Percentiles rank a stretch among this genome's conserved stretches.
These are phyloP conservation scores for Candida boidinii DNA, from an alignment of 805 yeast genomes.

Conservation along the genomic window DNA sequence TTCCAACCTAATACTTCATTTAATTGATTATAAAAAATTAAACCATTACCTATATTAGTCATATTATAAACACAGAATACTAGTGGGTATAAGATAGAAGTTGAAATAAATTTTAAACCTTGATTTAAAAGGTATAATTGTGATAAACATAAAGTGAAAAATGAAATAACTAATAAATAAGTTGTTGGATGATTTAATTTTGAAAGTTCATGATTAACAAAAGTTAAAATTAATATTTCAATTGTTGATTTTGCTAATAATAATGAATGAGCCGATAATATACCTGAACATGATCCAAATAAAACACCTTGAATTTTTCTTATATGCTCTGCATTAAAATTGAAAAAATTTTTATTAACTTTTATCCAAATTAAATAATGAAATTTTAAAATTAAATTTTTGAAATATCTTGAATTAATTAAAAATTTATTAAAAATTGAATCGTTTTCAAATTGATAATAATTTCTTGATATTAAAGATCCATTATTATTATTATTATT, in stretches of 20 bases:
- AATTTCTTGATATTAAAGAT: not conserved
- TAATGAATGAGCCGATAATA: conserved; percentile 77
- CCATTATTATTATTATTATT: not conserved
- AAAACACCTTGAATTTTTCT: conserved; percentile 44
- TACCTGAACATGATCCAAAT: conserved; percentile 66
- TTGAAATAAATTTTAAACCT: conserved; percentile 62
- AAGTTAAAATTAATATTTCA: conserved; percentile 49
- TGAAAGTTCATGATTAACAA: conserved; percentile 21
- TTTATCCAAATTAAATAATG: not conserved
- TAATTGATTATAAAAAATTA: conserved; percentile 50
- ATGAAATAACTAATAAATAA: conserved; percentile 43
- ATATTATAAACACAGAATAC: conserved; percentile 80
- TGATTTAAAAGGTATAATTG: conserved; percentile 69
- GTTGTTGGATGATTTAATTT: conserved; percentile 30
- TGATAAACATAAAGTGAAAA: conserved; percentile 55
- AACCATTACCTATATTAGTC: conserved; percentile 55
- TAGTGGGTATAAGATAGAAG: conserved; percentile 75
- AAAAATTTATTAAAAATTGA: no score
- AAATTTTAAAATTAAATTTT: not conserved
- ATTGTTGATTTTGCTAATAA: conserved; percentile 79
- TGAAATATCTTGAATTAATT: no score
- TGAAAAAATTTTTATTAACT: not conserved
- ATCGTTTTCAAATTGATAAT: not conserved
- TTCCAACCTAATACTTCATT: conserved; percentile 24
- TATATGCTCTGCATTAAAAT: conserved; percentile 11